Conservation (phyloP, 2,329 filamentous ascomycete genomes). For the Talaromyces sp. region DNA sequence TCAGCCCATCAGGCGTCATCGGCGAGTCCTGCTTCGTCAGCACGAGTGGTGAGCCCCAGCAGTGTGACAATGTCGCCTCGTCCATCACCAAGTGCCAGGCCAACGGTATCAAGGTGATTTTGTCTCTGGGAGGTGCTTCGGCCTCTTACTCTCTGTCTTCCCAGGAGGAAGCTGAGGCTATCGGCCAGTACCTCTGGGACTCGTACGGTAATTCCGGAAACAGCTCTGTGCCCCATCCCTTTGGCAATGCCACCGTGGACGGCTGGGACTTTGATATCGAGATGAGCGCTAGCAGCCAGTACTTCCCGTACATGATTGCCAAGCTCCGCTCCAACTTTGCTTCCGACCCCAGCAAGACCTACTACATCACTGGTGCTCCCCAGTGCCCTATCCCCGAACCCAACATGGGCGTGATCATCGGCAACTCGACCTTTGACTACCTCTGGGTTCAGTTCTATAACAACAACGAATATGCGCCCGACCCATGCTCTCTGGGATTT, state of each 20-base stretch:
- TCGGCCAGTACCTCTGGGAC: conserved; percentile 39
- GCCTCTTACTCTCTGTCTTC: conserved; percentile 31
- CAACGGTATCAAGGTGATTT: conserved; percentile 40
- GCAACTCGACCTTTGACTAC: conserved; percentile 45
- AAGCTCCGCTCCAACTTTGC: conserved; percentile 40
- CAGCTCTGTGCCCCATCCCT: conserved; percentile 35
- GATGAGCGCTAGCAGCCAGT: conserved; percentile 27
- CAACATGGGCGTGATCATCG: conserved; percentile 42
- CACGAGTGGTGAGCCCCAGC: conserved; percentile 2
- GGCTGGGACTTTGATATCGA: conserved; percentile 52
- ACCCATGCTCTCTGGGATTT: conserved; percentile 9
- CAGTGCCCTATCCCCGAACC: conserved; percentile 47
- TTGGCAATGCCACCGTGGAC: conserved; percentile 44
- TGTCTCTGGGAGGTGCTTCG: conserved; percentile 41
- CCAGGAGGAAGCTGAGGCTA: conserved; percentile 33
- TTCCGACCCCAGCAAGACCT: conserved; percentile 28
- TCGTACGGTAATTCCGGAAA: conserved; percentile 40
- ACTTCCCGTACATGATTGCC: conserved; percentile 40
- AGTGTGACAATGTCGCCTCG: conserved; percentile 35
- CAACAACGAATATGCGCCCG: conserved; percentile 35
- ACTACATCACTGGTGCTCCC: conserved; percentile 50
- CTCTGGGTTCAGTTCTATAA: conserved; percentile 55
- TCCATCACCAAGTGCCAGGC: conserved; percentile 41
- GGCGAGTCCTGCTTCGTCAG: conserved; percentile 17
- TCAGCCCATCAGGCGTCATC: conserved; percentile 38